Evolutionary conservation across 768 basidiomycete genomes (phyloP), one percentile per base, ranked within the genome.

Genomic region (Leccinum variicolor): DNA sequence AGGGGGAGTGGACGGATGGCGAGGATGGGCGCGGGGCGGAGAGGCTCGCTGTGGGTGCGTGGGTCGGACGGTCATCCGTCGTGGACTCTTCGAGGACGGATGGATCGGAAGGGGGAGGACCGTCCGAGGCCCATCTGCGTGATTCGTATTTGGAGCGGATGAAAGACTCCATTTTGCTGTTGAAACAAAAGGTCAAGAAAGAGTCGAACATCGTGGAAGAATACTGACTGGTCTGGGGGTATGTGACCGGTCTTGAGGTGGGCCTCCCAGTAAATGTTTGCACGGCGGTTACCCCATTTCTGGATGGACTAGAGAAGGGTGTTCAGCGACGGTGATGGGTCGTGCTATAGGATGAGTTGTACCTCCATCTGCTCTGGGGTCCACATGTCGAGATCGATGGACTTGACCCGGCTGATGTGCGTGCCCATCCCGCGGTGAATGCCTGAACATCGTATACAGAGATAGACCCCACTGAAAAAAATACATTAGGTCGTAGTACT

Each of bases 401-500:
- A 96, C 69, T 97, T 97, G 70, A 99, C 91, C 69, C 90, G 92
- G 75, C 90, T 92, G 73, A 98, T 97, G 73, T 99, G 96, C 0
- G 96, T 98, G 58, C 96, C 96, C 93, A 99, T 94, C 41, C 92
- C 89, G 45, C 96, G 87, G 74, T 99, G 96, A 56, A 98, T 91
- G 28, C 96, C 96, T 14, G 95, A 98, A 75, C 96, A 99, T 57
- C 96, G 85, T 62, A 99, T 97, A 70, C 96, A 99, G 39, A 98
- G 79, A 69, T 94, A 97, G 2, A 94, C 89, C 23, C 96, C 96
- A 26, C 92, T 94, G 60, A 21, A 55, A 56, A 58, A 57, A 29
- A 9, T 1, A 9, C 15, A 56, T 59, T 29, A 62, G 51, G 14
- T 19, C n/a, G 9, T 21, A 43, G 34, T 21, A 14, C 50, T 26